Evolutionary conservation across 2,329 filamentous ascomycete species (phyloP), one percentile per base, ranked within the genome.

Genomic region (Fusarium sp.): DNA sequence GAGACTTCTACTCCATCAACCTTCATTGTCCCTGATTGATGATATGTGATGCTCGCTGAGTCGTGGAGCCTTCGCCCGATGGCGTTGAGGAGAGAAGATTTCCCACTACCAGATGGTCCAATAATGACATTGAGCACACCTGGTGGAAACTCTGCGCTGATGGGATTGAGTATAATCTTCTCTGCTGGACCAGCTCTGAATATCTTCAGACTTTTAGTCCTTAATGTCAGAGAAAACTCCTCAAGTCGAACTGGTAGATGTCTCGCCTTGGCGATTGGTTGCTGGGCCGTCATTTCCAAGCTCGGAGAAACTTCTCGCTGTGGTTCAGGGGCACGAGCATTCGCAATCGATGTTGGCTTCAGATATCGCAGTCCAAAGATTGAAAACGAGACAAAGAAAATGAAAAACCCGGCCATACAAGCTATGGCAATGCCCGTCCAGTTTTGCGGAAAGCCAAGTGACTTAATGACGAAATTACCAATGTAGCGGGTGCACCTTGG

Each of bases 101-200:
- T 95, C 1, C 93, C 93, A 52, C 90, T 92, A 0, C 93, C 93
- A 0, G 92, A 94, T 0, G 93, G 93, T 0, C 93, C 93, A 92
- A 95, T 95, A 71, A 95, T 93, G 33, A 95, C 88, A 71, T 95
- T 95, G 14, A 95, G 80, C 15, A 88, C 85, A 0, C 93, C 92
- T 0, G 93, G 89, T 54, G 90, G 86, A 73, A 95, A 95, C 15
- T 40, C 15, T 10, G 56, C 20, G 11, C 5, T 27, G 22, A 58
- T 58, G 33, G 35, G 32, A 10, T 37, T 38, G 22, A 58, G 17
- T 17, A 58, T 38, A 10, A 9, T 9, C 22, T 58, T 58, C 17
- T 58, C 20, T 6, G 87, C 86, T 2, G 87, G 72, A 67, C 84
- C 90, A 75, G 86, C 87, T 12, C 89, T 89, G 2, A 84, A 82